Conservation (phyloP, 208 protist species). For the Leishmania turanica region DNA sequence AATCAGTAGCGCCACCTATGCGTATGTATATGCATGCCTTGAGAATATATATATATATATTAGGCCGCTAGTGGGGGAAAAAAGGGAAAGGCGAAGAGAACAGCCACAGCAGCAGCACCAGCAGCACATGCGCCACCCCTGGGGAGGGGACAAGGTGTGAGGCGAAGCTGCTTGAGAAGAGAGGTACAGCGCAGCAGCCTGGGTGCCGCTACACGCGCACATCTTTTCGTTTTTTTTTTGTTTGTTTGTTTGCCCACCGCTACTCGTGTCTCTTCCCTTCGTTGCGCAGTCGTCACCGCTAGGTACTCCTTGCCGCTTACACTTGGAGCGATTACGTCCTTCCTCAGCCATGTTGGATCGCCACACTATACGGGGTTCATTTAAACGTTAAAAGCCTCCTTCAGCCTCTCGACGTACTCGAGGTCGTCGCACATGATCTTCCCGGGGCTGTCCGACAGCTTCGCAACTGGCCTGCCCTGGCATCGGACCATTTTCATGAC, state of each 20-base stretch:
- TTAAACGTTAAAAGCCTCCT: constrained; percentile 62
- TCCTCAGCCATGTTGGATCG: neutral
- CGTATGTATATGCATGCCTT: neutral
- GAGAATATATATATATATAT: too few species aligned
- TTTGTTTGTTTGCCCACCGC: neutral
- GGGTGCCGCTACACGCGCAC: neutral
- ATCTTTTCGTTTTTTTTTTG: neutral
- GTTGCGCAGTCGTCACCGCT: neutral
- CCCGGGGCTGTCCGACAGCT: constrained; percentile 86
- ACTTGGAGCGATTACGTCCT: neutral
- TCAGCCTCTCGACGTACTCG: constrained; percentile 62
- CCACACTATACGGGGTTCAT: constrained; percentile 19
- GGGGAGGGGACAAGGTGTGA: too few species aligned
- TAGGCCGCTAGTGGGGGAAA: too few species aligned
- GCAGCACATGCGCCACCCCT: neutral
- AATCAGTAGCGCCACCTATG: neutral
- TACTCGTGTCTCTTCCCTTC: neutral
- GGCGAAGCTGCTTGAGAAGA: neutral
- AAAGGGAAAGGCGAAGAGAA: neutral
- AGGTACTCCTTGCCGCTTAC: neutral
- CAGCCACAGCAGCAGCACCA: neutral
- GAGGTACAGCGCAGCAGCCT: neutral
- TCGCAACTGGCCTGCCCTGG: constrained; percentile 85
- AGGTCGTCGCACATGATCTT: constrained; percentile 75
- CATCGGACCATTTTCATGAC: constrained; percentile 93